phyloP scores from a whole-genome alignment of 1,284 basidiomycete genomes.

The Malassezia equina region DNA sequence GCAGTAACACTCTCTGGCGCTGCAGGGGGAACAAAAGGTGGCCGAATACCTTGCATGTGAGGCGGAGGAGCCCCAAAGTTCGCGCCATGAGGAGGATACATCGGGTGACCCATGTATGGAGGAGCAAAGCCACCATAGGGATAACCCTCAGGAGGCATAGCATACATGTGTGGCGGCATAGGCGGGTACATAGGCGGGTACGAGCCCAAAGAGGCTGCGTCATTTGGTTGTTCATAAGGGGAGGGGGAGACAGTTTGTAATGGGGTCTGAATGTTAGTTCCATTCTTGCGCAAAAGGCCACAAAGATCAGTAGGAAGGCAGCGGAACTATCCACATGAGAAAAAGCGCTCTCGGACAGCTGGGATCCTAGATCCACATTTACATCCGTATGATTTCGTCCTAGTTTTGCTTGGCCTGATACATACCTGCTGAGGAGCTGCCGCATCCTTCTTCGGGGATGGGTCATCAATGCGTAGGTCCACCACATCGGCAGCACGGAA shows the following conservation, averaged over 20 bases:
- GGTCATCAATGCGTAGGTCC: slow-evolving; percentile 49
- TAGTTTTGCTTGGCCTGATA: background rate
- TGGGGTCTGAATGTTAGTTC: slow-evolving; percentile 4
- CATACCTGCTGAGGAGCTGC: background rate
- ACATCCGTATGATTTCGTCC: slow-evolving; percentile 58
- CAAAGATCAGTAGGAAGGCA: slow-evolving; percentile 61
- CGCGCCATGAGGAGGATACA: background rate
- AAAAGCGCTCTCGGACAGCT: slow-evolving; percentile 61
- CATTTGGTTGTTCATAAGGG: background rate
- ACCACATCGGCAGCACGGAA: slow-evolving; percentile 49
- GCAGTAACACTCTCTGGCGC: background rate
- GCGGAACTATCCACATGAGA: slow-evolving; percentile 61
- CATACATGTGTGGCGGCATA: slow-evolving; percentile 12
- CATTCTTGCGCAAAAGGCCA: slow-evolving; percentile 1
- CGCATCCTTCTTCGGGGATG: slow-evolving; percentile 27
- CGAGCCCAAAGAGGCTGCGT: background rate
- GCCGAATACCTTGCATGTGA: slow-evolving; percentile 19
- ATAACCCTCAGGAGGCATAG: slow-evolving; percentile 2
- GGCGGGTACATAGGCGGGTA: slow-evolving; percentile 5
- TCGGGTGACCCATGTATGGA: background rate
- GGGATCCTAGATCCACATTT: slow-evolving; percentile 53
- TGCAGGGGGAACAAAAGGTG: background rate
- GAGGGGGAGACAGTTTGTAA: background rate
- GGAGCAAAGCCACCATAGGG: background rate
- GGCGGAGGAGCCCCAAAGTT: slow-evolving; percentile 21